These are phyloP conservation scores for Hibiscus mutabilis DNA, from an alignment of 345 rosid species.

Conservation along the genomic window DNA sequence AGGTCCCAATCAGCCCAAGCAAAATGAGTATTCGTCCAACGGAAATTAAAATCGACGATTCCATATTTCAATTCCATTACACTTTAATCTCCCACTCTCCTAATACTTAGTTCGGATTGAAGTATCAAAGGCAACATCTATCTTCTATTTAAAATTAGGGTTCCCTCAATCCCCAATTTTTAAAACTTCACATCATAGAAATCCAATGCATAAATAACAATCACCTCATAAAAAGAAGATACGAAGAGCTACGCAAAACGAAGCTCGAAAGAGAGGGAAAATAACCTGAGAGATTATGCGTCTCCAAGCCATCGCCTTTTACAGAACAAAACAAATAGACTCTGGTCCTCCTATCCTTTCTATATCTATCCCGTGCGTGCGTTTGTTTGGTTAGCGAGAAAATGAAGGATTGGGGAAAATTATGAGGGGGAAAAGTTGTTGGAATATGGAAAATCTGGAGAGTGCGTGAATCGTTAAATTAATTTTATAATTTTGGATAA, in stretches of 20 bases:
- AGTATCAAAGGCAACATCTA: not conserved
- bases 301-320: conserved; percentile 80
- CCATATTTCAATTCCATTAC: not conserved
- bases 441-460: not conserved
- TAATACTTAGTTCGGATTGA: not conserved
- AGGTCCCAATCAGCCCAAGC: conserved; percentile 3
- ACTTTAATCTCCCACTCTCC: not conserved
- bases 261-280: not conserved
- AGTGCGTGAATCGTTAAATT: not conserved
- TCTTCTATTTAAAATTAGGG: conserved; percentile 9
- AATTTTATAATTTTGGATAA: not conserved
- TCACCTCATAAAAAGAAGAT: not conserved
- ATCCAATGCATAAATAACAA: not conserved
- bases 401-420: not conserved
- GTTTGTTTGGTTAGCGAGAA: conserved; percentile 22
- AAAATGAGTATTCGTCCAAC: not conserved
- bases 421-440: not conserved
- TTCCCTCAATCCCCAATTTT: conserved; percentile 7
- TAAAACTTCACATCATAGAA: not conserved
- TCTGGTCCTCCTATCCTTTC: conserved; percentile 17
- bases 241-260: not conserved
- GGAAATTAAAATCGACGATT: not conserved
- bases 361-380: not conserved
- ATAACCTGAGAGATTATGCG: conserved; percentile 74
- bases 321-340: conserved; percentile 1